Evolutionary conservation across 768 basidiomycete genomes (phyloP).

Genomic region (Boletus pseudo-olivaceus): DNA sequence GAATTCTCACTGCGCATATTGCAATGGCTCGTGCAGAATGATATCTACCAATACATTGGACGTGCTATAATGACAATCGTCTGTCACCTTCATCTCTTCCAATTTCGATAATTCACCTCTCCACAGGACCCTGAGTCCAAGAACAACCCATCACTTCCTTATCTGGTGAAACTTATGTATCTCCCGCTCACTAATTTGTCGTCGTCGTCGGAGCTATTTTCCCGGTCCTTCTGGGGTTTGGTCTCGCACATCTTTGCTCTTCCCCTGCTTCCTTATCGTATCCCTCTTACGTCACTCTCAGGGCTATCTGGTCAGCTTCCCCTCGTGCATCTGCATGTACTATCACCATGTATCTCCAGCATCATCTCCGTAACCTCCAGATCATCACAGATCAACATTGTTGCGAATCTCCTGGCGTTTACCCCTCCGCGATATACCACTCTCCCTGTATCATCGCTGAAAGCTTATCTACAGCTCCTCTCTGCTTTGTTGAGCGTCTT

Average conservation of each 20-base stretch:
- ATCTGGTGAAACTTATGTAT: slow-evolving; percentile 26
- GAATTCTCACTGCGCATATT: slow-evolving; percentile 35
- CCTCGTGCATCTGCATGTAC: slow-evolving; percentile 36
- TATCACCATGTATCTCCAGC: slow-evolving; percentile 29
- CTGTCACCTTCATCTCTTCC: slow-evolving; percentile 24
- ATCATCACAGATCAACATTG: slow-evolving; percentile 49
- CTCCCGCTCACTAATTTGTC: slow-evolving; percentile 20
- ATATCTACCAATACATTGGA: slow-evolving; percentile 37
- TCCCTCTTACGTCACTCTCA: slow-evolving; percentile 60
- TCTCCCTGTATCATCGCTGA: slow-evolving; percentile 44
- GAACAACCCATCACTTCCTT: slow-evolving; percentile 31
- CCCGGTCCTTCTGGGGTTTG: slow-evolving; percentile 38
- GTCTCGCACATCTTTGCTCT: slow-evolving; percentile 62
- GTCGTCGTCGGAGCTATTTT: slow-evolving; percentile 32
- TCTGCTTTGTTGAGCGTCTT: slow-evolving; percentile 49
- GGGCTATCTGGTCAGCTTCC: slow-evolving; percentile 66
- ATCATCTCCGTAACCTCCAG: slow-evolving; percentile 33
- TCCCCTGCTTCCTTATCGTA: slow-evolving; percentile 73
- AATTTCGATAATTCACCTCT: neutral
- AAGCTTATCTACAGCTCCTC: slow-evolving; percentile 52
- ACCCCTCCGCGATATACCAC: slow-evolving; percentile 56
- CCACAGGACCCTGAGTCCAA: slow-evolving; percentile 58
- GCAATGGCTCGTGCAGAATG: slow-evolving; percentile 44
- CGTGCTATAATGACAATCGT: slow-evolving; percentile 40
- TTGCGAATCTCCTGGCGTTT: slow-evolving; percentile 72